phyloP scores from a whole-genome alignment of 1,139 yeast species.

The Suhomyces taliae region DNA sequence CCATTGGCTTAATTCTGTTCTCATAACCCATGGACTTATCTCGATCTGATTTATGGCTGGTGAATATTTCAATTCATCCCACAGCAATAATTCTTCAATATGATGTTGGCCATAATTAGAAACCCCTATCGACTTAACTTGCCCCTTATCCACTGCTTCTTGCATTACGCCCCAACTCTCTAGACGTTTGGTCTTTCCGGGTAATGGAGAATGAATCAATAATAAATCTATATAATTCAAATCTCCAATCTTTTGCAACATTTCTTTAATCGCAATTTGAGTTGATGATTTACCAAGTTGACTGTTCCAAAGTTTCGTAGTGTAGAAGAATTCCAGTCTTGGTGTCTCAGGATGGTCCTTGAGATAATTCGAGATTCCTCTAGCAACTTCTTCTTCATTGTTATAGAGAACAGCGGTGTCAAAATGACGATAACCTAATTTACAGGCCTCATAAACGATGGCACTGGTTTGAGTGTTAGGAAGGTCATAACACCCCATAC shows the following conservation, averaged over 20 bases:
- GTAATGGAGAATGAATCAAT: constrained; percentile 61
- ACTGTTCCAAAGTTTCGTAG: constrained; percentile 45
- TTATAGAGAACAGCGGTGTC: constrained; percentile 61
- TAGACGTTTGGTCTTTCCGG: constrained; percentile 50
- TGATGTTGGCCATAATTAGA: constrained; percentile 69
- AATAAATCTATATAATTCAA: constrained; percentile 47
- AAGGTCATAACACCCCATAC: constrained; percentile 38
- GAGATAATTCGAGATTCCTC: constrained; percentile 54
- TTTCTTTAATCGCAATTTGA: constrained; percentile 27
- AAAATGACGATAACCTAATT: constrained; percentile 54
- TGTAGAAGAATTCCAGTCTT: constrained; percentile 65
- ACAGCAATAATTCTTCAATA: constrained; percentile 53
- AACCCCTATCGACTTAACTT: constrained; percentile 62
- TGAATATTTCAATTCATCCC: constrained; percentile 50
- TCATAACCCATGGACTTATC: constrained; percentile 76
- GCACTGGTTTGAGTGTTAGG: constrained; percentile 25
- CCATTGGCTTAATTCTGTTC: constrained; percentile 58
- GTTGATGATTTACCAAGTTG: constrained; percentile 30
- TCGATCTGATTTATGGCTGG: constrained; percentile 71
- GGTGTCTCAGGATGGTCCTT: constrained; percentile 45
- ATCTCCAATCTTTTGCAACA: constrained; percentile 26
- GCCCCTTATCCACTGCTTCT: constrained; percentile 59
- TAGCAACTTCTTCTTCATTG: constrained; percentile 58
- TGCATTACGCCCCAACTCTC: constrained; percentile 65
- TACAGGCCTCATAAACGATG: constrained; percentile 48